Percentiles rank a stretch among this genome's conserved stretches.
Evolutionary conservation across 805 yeast species (phyloP).

Genomic region (Yamadazyma takamatsuzukensis): DNA sequence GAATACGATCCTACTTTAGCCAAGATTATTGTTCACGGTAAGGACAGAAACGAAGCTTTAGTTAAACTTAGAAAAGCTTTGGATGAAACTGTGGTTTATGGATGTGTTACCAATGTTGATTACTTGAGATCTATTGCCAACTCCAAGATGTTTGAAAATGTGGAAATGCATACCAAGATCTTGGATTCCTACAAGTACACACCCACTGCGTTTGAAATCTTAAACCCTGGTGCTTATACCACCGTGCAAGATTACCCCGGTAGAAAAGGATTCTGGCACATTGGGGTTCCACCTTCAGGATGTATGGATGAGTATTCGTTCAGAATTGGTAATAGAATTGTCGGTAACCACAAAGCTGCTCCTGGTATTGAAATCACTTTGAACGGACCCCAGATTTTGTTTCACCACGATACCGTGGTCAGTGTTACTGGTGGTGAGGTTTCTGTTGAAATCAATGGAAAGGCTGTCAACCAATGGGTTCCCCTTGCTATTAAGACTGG

Average conservation of each 20-base stretch:
- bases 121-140: conserved; percentile 82
- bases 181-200: conserved; percentile 76
- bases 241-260: conserved; percentile 98
- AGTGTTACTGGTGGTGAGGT: conserved; percentile 86
- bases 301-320: conserved; percentile 95
- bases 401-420: conserved; percentile 76
- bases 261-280: conserved; percentile 79
- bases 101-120: conserved; percentile 87
- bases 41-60: conserved; percentile 82
- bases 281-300: conserved; percentile 98
- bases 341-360: conserved; percentile 76
- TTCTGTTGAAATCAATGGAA: conserved; percentile 63
- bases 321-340: conserved; percentile 84
- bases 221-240: conserved; percentile 73
- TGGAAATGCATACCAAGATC: conserved; percentile 82
- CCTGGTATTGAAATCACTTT: conserved; percentile 91
- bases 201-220: conserved; percentile 81
- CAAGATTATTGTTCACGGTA: conserved; percentile 92
- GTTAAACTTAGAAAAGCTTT: conserved; percentile 73
- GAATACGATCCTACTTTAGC: conserved; percentile 97
- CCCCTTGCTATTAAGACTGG: conserved; percentile 74
- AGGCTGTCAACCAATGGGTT: conserved; percentile 56
- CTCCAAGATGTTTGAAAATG: conserved; percentile 79
- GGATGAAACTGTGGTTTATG: conserved; percentile 81
- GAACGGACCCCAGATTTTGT: conserved; percentile 78